Evolutionary conservation across 2,329 filamentous ascomycete genomes (phyloP), one percentile per base, ranked within the genome.

Genomic region (Dothiorella sarmentorum): DNA sequence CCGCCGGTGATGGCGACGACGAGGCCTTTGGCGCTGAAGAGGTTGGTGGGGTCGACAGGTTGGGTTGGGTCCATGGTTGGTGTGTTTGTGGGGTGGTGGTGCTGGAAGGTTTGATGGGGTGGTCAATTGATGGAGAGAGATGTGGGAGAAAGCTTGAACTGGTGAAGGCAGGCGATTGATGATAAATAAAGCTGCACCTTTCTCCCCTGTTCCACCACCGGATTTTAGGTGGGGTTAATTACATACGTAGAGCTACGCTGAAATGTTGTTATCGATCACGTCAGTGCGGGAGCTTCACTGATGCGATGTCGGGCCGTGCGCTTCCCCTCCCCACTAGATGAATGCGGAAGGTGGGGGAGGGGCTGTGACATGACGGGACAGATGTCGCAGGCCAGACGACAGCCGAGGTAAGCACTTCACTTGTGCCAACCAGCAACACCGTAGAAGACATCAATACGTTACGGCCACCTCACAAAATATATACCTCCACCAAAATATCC

Each of bases 1-100:
- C 73, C 74, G 44, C 74, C 74, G n/a, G 74, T 76, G 52, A 76
- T 73, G 22, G 74, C 72, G 3, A 74, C 68, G 0, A 74, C 71
- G 6, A 75, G 65, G 20, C 68, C 73, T 62, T 73, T 72, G 42
- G 73, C 72, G 6, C 71, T 73, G 66, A 75, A 75, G 47, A 76
- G 67, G 18, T 65, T 63, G n/a, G 63, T 52, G 26, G 71, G 69
- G 51, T 72, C 69, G 29, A 74, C 59, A 9, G 65, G 60, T n/a
- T 65, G 66, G 40, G 67, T 63, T 47, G 73, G 63, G 44, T 75
- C 69, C 73, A 76, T 75, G 9, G 47, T 27, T 37, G 42, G n/a
- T 45, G 45, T 33, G 18, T 11, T n/a, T 3, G 27, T 9, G 13
- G 7, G 9, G 53, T 4, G 38, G 13, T 44, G 38, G 13, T 15